Conservation (phyloP, 306 rosid species). For the Begonia masoniana region DNA sequence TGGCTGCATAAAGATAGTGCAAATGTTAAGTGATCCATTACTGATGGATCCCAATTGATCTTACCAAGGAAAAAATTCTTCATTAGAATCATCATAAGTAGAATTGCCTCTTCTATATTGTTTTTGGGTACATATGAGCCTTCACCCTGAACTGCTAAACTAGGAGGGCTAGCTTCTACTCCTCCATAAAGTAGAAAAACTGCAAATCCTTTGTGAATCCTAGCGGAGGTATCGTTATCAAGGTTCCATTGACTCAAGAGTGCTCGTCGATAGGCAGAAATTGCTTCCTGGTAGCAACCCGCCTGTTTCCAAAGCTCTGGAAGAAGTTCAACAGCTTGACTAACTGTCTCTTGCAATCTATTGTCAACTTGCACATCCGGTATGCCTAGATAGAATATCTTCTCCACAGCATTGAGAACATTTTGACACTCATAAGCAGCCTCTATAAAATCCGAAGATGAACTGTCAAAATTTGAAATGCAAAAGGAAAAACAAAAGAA, state of each 20-base stretch:
- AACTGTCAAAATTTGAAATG: neutral
- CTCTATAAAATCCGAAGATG: constrained; percentile 37
- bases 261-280: constrained; percentile 71
- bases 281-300: constrained; percentile 51
- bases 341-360: constrained; percentile 75
- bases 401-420: constrained; percentile 80
- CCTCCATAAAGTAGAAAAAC: constrained; percentile 74
- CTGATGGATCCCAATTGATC: constrained; percentile 79
- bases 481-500: neutral
- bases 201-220: constrained; percentile 78
- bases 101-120: constrained; percentile 86
- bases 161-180: constrained; percentile 83
- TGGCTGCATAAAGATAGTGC: constrained; percentile 81
- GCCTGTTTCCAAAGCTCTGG: constrained; percentile 88
- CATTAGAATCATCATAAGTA: constrained; percentile 75
- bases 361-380: constrained; percentile 70
- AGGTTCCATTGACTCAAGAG: constrained; percentile 93
- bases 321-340: constrained; percentile 87
- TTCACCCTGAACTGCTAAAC: constrained; percentile 68
- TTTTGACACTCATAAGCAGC: constrained; percentile 76
- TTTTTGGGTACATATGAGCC: constrained; percentile 79
- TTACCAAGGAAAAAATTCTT: constrained; percentile 51
- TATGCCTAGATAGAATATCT: constrained; percentile 62
- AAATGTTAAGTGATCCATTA: constrained; percentile 78
- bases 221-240: constrained; percentile 56